Evolutionary conservation across 495 filamentous ascomycete species (phyloP).

Genomic region (Extremus antarcticus): DNA sequence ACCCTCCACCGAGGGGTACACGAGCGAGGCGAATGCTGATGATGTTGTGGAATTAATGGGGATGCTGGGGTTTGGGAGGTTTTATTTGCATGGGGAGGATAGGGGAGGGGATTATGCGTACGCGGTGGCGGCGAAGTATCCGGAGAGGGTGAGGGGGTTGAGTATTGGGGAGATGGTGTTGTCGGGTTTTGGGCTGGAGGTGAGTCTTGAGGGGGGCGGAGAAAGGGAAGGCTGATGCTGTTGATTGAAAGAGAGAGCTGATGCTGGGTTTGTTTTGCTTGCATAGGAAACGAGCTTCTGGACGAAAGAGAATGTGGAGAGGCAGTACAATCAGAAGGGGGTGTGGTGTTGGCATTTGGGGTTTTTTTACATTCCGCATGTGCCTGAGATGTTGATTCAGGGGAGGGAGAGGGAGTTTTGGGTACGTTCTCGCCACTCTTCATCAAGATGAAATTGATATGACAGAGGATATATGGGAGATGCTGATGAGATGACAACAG

Average conservation of each 20-base stretch:
- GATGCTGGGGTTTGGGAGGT: slow-evolving; percentile 12
- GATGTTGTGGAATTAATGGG: slow-evolving; percentile 14
- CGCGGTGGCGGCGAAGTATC: slow-evolving; percentile 8
- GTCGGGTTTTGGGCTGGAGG: slow-evolving; percentile 10
- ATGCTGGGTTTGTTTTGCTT: too few relatives aligned
- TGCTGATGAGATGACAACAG: not conserved
- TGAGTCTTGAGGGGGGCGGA: too few relatives aligned
- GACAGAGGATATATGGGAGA: not conserved
- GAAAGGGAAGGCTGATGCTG: too few relatives aligned
- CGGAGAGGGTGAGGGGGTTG: slow-evolving; percentile 5
- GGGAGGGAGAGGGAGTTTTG: slow-evolving; percentile 11
- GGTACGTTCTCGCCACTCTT: not conserved
- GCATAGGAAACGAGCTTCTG: slow-evolving; percentile 9
- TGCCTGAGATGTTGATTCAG: slow-evolving; percentile 15
- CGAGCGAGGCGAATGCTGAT: slow-evolving; percentile 5
- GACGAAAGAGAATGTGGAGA: slow-evolving; percentile 3
- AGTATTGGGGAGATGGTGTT: slow-evolving; percentile 11
- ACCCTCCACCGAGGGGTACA: slow-evolving; percentile 10
- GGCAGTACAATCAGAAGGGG: slow-evolving; percentile 7
- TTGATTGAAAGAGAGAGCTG: too few relatives aligned
- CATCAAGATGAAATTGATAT: not conserved
- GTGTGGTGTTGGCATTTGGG: slow-evolving; percentile 14
- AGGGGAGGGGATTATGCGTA: slow-evolving; percentile 12
- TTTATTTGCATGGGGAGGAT: slow-evolving; percentile 14
- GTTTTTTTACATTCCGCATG: slow-evolving; percentile 12